A percentile compares a stretch with the other conserved stretches of the same genome.
These are phyloP conservation scores for Tetrahymena borealis DNA, from an alignment of 73 alveolate genomes.

Conservation along the genomic window DNA sequence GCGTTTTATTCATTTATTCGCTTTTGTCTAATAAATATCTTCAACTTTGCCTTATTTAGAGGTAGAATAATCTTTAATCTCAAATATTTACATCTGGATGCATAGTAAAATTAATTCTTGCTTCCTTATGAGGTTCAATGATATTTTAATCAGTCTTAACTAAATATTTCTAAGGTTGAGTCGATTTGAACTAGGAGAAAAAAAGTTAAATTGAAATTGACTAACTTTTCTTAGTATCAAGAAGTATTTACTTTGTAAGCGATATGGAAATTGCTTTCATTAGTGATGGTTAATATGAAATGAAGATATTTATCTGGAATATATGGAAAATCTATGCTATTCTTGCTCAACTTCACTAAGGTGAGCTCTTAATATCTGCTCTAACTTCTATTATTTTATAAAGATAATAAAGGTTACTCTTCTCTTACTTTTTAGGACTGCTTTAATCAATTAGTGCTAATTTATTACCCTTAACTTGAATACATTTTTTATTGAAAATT, in stretches of 20 bases:
- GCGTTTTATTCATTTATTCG: too few relatives aligned
- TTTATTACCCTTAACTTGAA: not conserved
- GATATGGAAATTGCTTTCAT: not conserved
- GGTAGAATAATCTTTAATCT: not conserved
- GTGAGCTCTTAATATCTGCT: not conserved
- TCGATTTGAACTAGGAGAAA: not conserved
- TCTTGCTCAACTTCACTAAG: not conserved
- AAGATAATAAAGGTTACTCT: not conserved
- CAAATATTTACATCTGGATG: not conserved
- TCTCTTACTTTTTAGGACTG: not conserved
- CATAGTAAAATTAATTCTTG: not conserved
- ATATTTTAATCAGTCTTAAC: not conserved
- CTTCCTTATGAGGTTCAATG: not conserved
- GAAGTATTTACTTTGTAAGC: not conserved
- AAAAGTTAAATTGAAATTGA: too few relatives aligned
- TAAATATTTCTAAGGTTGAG: not conserved
- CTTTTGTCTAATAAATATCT: too few relatives aligned
- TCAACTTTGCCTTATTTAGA: not conserved
- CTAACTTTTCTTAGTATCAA: too few relatives aligned
- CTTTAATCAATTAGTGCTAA: not conserved
- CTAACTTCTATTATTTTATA: not conserved
- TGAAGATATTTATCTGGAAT: not conserved
- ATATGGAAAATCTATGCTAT: not conserved
- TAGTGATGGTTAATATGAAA: not conserved
- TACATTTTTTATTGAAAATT: not conserved